Evolutionary conservation across 2,329 filamentous ascomycete species (phyloP), one percentile per base, ranked within the genome.

Genomic region (Dactylellina cionopaga): DNA sequence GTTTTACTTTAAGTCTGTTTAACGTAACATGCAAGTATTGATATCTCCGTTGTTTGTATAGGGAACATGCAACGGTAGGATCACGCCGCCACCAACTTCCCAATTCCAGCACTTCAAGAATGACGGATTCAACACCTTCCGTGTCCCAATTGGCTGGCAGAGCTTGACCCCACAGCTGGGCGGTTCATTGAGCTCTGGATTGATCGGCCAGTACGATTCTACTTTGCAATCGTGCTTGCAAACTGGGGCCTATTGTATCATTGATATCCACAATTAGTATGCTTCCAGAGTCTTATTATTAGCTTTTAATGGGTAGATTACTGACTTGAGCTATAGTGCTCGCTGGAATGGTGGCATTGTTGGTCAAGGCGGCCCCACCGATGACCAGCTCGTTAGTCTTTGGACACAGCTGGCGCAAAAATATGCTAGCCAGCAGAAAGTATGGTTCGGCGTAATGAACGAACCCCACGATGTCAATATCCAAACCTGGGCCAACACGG

Each of bases 401-500:
- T 90, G 88, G 88, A 79, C 77, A 0, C 81, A 85, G 62, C 79
- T 88, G 3, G 88, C 88, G 0, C 81, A 80, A 0, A 86, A 86
- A 77, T 90, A 90, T 79, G 83, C 82, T 24, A 77, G 77, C 5
- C 80, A 86, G 51, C 77, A 82, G 31, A 86, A 84, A 69, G 80
- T 90, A 27, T 82, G 85, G 3, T 89, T 90, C 75, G 88, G 87
- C 9, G 78, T 90, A 46, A 90, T 90, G 88, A 91, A 90, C 80
- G 89, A 88, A 80, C 88, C 88, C 5, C 87, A 89, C 77, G 85
- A 87, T 25, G 79, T 86, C 60, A 78, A 77, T 25, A 78, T 80
- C 0, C 60, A 65, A 41, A 65, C 51, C 13, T 90, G 88, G 88
- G 87, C 85, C 0, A 78, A 82, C 3, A 87, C 86, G 0, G 85